Evolutionary conservation across 768 basidiomycete species (phyloP), one percentile per base, ranked within the genome.

Genomic region (Hysterangium stoloniferum): DNA sequence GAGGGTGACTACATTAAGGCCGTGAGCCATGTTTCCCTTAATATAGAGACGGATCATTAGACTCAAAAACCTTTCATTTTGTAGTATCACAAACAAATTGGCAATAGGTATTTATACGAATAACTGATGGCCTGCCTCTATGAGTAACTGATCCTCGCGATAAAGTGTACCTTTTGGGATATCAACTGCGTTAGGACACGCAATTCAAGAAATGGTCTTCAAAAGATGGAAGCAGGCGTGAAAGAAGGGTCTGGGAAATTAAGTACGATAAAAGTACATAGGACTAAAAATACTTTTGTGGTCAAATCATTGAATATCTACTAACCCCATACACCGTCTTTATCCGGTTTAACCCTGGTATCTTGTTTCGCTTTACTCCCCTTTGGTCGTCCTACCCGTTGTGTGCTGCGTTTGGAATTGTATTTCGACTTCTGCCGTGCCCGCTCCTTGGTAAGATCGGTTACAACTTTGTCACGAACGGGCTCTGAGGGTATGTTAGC

Each of bases 351-450:
- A 9, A 88, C 75, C 52, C 77, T 71, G 27, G 67, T 75, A 59
- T 91, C 86, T 60, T 82, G 80, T 67, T 90, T 94, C 48, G 82
- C 82, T 63, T 94, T 94, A 62, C 86, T 90, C 19, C 91, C 91
- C 56, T 82, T 80, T 20, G 80, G 70, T 33, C 87, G 71, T 12
- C 71, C 73, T 25, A 73, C 77, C 49, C 79, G 72, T 48, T 77
- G 75, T 3, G 72, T 72, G 6, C 76, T 73, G 54, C 81, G 77
- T 65, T 83, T 87, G 1, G 86, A 80, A 68, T 94, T 91, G 62
- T 86, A 78, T 62, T 87, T 88, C 52, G 76, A 74, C 60, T 85
- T 75, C 58, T 86, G 75, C 52, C 76, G 76, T 17, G 77, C 73
- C 3, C 79, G 80, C 44, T 66, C 60, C 59, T 78, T 82, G 2